Evolutionary conservation across 148 eudicot species (phyloP), one percentile per base, ranked within the genome.

Genomic region (Chenopodium berlandieri): DNA sequence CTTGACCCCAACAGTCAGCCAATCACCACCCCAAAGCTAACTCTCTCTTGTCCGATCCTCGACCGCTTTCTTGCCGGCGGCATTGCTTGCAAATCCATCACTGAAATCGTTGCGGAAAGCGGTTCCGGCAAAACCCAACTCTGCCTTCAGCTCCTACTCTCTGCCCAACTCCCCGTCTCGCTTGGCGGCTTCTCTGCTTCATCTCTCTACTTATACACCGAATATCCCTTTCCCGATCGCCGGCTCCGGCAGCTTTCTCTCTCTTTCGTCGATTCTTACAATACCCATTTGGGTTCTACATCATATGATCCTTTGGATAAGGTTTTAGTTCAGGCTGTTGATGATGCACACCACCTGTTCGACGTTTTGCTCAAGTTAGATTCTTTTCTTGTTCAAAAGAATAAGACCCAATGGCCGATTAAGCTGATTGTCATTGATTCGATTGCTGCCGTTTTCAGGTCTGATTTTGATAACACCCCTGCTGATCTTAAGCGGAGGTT

Each of bases 111-210:
- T 27, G 87, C 93, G 71, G 98, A 95, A 80, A 93, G 97, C 85
- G 92, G 94, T 64, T 86, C 80, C 46, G 98, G 98, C 31, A 95
- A 95, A 50, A 95, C 98, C 89, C 98, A 95, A 69, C 75, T 95
- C 82, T 91, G 88, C 62, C 96, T 95, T 54, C 97, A 95, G 70
- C 97, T 95, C 86, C 92, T 91, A 82, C 89, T 94, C 86, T 79
- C 94, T 80, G 91, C 97, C 63, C 98, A 94, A 76, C 92, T 87
- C 80, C 94, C 98, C 75, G 27, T 63, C 37, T 84, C 90, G 20
- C 86, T 50, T 68, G 93, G 94, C 56, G 97, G 97, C 73, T 91
- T 92, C 72, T 66, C 90, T 30, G 78, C 90, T 19, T 82, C 92
- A 66, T 86, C 97, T 48, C 87, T 95, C 40, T 95, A 87, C 82